phyloP scores from a whole-genome alignment of 805 yeast genomes.

The Komagataella pseudopastoris region DNA sequence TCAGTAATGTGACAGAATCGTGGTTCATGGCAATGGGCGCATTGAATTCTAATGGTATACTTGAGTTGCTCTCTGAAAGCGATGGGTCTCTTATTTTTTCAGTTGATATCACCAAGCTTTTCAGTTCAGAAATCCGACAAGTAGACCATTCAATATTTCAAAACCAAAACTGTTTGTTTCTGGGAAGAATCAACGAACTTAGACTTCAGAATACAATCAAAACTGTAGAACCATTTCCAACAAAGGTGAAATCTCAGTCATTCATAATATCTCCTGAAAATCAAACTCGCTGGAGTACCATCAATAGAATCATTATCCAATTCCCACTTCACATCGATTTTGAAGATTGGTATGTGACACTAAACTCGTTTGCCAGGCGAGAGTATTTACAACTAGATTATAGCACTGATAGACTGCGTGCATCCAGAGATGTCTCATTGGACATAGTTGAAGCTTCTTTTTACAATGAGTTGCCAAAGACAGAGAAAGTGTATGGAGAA shows the following conservation, averaged over 20 bases:
- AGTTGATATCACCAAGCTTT: slow-evolving; percentile 35
- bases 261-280: slow-evolving; percentile 2
- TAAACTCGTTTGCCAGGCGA: slow-evolving; percentile 47
- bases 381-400: slow-evolving; percentile 25
- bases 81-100: slow-evolving; percentile 53
- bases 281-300: background rate
- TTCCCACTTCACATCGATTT: slow-evolving; percentile 58
- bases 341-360: slow-evolving; percentile 66
- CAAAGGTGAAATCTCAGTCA: background rate
- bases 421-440: slow-evolving; percentile 37
- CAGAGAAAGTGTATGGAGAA: slow-evolving; percentile 45
- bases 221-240: slow-evolving; percentile 5
- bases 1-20: slow-evolving; percentile 26
- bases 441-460: slow-evolving; percentile 58
- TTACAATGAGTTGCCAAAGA: slow-evolving; percentile 8
- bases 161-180: slow-evolving; percentile 40
- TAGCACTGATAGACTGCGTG: slow-evolving; percentile 27
- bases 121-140: slow-evolving; percentile 49
- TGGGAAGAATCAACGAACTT: slow-evolving; percentile 43
- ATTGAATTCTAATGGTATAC: slow-evolving; percentile 45
- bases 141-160: slow-evolving; percentile 51
- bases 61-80: slow-evolving; percentile 45
- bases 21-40: slow-evolving; percentile 71
- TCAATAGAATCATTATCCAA: slow-evolving; percentile 32
- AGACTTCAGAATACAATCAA: slow-evolving; percentile 25